These are phyloP conservation scores for Aspergillus coremiiformis DNA, from an alignment of 495 filamentous ascomycete genomes.

Conservation along the genomic window DNA sequence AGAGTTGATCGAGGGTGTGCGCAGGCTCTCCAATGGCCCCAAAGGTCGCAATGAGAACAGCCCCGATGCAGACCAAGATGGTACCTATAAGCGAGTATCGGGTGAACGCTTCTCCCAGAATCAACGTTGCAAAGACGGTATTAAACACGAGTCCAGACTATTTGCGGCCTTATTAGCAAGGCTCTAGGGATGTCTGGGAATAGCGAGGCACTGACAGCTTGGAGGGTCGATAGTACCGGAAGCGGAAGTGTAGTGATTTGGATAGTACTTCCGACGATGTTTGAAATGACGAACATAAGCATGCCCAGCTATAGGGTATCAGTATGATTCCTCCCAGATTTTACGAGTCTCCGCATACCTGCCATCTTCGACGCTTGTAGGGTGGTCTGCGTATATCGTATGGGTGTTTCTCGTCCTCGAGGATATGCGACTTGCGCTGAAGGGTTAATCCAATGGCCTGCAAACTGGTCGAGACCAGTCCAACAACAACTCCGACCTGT, in stretches of 20 bases:
- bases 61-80: conserved; percentile 75
- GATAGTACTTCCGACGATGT: conserved; percentile 89
- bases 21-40: conserved; percentile 94
- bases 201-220: conserved; percentile 53
- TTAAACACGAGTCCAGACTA: conserved; percentile 93
- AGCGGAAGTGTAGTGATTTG: conserved; percentile 96
- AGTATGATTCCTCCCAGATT: not conserved
- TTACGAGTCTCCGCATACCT: conserved; percentile 39
- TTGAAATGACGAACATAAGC: conserved; percentile 92
- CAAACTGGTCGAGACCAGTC: conserved; percentile 83
- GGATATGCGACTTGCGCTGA: conserved; percentile 95
- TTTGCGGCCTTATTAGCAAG: conserved; percentile 7
- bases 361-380: conserved; percentile 88
- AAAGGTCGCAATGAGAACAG: conserved; percentile 84
- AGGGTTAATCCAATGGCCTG: conserved; percentile 96
- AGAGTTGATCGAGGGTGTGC: conserved; percentile 75
- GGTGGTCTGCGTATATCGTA: conserved; percentile 76
- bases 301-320: conserved; percentile 60
- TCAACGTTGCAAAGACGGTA: conserved; percentile 89
- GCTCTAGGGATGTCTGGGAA: not conserved
- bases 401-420: conserved; percentile 88
- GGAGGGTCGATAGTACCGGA: conserved; percentile 89
- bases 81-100: conserved; percentile 85
- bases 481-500: conserved; percentile 87
- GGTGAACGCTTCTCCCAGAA: conserved; percentile 91